Evolutionary conservation across 1,139 yeast species (phyloP).

Genomic region (Casaregolazyma suthepensis): DNA sequence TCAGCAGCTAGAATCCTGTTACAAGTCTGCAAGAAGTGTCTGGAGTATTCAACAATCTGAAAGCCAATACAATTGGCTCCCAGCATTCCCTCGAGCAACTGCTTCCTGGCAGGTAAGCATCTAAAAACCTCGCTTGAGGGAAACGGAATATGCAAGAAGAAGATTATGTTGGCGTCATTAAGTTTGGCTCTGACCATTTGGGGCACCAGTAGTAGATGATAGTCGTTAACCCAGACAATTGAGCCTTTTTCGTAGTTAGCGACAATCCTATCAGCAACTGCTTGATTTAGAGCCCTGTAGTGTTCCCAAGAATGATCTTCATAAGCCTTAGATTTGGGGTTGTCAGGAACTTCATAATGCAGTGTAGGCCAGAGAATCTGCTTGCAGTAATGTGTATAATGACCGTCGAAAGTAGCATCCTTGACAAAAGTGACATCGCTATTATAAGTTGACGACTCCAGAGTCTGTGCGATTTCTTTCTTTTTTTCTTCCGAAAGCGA

Average conservation of each 20-base stretch:
- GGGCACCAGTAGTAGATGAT: constrained; percentile 83
- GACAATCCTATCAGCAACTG: constrained; percentile 71
- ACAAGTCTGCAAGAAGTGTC: constrained; percentile 90
- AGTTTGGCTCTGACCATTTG: constrained; percentile 68
- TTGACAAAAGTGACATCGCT: constrained; percentile 66
- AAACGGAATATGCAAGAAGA: constrained; percentile 88
- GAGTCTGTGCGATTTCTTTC: constrained; percentile 36
- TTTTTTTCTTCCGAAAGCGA: constrained; percentile 56
- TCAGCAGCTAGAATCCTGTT: constrained; percentile 79
- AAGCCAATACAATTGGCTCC: constrained; percentile 87
- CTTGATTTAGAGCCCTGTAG: constrained; percentile 67
- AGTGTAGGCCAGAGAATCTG: constrained; percentile 95
- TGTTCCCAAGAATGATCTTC: constrained; percentile 94
- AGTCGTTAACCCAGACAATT: constrained; percentile 88
- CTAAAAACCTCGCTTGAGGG: constrained; percentile 95
- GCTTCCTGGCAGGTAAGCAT: constrained; percentile 82
- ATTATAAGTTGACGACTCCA: constrained; percentile 39
- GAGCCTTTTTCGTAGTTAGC: constrained; percentile 62
- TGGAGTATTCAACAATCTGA: constrained; percentile 87
- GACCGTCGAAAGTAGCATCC: constrained; percentile 81
- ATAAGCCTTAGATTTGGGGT: constrained; percentile 88
- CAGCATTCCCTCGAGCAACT: constrained; percentile 71
- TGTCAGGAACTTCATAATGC: constrained; percentile 94
- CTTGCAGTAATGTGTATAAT: constrained; percentile 83
- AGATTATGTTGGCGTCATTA: constrained; percentile 85